Evolutionary conservation across 306 rosid genomes (phyloP).

Genomic region (Chamaecrista fasciculata): DNA sequence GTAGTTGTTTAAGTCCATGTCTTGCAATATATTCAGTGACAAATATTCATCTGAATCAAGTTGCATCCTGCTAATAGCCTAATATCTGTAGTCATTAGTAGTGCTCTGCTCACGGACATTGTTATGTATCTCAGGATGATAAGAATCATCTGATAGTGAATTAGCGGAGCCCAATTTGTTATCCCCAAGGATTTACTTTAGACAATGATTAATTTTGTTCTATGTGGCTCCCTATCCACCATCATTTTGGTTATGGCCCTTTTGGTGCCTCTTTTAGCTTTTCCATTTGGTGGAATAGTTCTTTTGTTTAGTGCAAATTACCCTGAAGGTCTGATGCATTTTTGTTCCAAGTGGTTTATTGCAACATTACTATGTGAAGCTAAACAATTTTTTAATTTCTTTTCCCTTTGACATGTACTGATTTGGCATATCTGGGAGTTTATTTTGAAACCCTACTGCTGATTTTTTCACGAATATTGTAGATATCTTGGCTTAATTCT

Average conservation of each 20-base stretch:
- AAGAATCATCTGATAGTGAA: background rate
- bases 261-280: background rate
- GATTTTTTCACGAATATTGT: background rate
- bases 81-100: background rate
- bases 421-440: background rate
- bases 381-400: background rate
- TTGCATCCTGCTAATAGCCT: conserved; percentile 18
- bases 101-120: conserved; percentile 14
- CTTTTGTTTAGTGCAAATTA: background rate
- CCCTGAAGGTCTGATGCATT: background rate
- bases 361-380: background rate
- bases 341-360: background rate
- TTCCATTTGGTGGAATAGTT: background rate
- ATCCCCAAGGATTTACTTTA: background rate
- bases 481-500: conserved; percentile 12
- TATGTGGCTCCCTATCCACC: background rate
- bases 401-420: background rate
- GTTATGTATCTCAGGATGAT: background rate
- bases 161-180: background rate
- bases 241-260: background rate
- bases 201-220: background rate
- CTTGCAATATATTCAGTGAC: background rate
- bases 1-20: conserved; percentile 5
- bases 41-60: background rate
- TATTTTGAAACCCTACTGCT: background rate